Base-by-base conservation (phyloP, 1,284 basidiomycete genomes). In the Papiliotrema terrestris region DNA sequence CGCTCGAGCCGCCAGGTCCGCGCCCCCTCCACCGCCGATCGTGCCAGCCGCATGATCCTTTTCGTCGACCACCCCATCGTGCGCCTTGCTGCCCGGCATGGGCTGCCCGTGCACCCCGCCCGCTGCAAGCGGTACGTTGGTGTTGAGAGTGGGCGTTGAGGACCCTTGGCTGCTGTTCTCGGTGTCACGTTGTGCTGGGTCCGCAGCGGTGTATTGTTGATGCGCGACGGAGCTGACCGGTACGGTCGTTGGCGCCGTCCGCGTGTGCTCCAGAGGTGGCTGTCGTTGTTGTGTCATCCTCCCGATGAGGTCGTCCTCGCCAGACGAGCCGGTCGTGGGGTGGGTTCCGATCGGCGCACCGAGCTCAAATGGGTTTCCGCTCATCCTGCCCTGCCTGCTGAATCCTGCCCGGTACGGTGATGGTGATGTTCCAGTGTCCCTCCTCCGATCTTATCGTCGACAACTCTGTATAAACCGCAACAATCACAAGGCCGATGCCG, bases 41-140 rank as follows among this genome's bases (percentile, higher is more conserved):
- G 49, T 52, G 14, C 52, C 54, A 3, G 59, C 59, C 39, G 65
- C 59, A 49, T 49, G 48, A 51, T 65, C 63, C 48, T 63, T 63
- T 44, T 61, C 52, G 8, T 46, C 35, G 17, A 52, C 23, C 1
- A 52, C 57, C 3, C 49, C 42, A 20, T 46, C 8, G 38, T 32
- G 19, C 23, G 9, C 23, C 17, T 59, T 51, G n/a, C 52, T 45
- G 8, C 59, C 56, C 15, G 65, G 60, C 47, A 61, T 48, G 23
- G 57, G 56, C 36, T 57, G 51, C 4, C 63, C 57, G 49, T 59
- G 55, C 47, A 60, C 15, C 2, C 61, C 63, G 14, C 59, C 56
- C 15, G 36, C 54, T 15, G 32, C 38, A 8, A 55, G 45, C 13
- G 57, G 54, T 0, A 52, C 52, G 13, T 49, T 44, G 15, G 23